These are phyloP conservation scores for Crithidia acanthocephali DNA, from an alignment of 208 protist genomes.

Conservation along the genomic window DNA sequence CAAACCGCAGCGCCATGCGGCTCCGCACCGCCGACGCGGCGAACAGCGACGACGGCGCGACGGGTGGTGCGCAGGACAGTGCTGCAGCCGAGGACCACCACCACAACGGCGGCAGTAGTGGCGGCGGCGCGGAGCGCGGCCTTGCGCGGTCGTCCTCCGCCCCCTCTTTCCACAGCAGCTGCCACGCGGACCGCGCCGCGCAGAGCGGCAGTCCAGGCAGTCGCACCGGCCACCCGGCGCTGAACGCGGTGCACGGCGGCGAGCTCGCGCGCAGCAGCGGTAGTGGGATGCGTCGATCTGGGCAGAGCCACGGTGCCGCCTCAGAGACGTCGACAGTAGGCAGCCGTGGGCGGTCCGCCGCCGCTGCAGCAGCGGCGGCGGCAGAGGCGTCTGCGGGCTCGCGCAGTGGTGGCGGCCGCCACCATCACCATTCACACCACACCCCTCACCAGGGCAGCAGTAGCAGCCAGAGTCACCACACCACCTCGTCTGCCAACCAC, in stretches of 20 bases:
- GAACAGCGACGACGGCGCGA: background rate
- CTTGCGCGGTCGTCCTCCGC: constrained; percentile 5
- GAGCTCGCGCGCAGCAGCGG: background rate
- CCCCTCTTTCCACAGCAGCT: background rate
- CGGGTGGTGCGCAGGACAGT: background rate
- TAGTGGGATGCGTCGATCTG: background rate
- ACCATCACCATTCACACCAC: background rate
- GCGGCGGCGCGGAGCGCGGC: background rate
- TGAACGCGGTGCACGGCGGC: background rate
- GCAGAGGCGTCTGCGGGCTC: background rate
- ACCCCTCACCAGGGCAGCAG: background rate
- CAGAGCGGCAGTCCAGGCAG: background rate
- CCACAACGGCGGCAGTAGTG: background rate
- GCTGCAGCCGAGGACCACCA: background rate
- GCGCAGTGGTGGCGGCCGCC: background rate
- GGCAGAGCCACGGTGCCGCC: background rate
- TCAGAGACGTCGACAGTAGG: background rate
- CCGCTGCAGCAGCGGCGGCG: constrained; percentile 3
- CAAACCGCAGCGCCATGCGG: constrained; percentile 30
- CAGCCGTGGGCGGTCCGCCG: background rate
- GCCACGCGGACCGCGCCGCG: background rate
- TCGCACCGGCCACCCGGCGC: background rate
- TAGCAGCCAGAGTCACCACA: background rate
- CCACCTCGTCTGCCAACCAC: background rate
- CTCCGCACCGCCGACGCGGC: constrained; percentile 22